These are phyloP conservation scores for Flammula alnicola DNA, from an alignment of 1,284 basidiomycete species.

Conservation along the genomic window DNA sequence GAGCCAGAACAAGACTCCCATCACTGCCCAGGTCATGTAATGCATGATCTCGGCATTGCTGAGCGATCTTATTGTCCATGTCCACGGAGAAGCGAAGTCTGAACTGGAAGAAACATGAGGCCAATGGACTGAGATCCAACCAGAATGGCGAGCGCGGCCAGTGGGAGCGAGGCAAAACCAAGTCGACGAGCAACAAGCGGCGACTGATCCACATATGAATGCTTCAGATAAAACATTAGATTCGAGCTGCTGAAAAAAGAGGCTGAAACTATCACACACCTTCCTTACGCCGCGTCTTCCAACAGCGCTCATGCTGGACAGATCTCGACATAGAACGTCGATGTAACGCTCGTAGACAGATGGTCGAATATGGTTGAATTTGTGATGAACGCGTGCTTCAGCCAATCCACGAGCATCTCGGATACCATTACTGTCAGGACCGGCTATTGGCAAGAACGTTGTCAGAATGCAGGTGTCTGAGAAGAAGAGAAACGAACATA, in stretches of 20 bases:
- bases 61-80: conserved; percentile 48
- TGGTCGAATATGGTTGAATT: conserved; percentile 95
- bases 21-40: conserved; percentile 66
- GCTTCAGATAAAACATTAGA: conserved; percentile 43
- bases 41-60: conserved; percentile 54
- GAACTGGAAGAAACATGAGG: conserved; percentile 59
- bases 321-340: conserved; percentile 94
- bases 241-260: conserved; percentile 8
- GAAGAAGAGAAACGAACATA: conserved; percentile 61
- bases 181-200: conserved; percentile 92
- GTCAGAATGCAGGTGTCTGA: neutral
- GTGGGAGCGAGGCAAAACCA: conserved; percentile 92
- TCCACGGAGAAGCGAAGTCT: conserved; percentile 41
- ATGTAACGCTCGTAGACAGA: conserved; percentile 96
- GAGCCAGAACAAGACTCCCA: conserved; percentile 77
- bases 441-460: conserved; percentile 56
- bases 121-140: conserved; percentile 84
- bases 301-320: conserved; percentile 81
- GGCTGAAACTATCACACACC: conserved; percentile 44
- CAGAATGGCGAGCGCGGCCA: conserved; percentile 90
- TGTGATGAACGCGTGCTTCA: conserved; percentile 99
- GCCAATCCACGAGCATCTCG: conserved; percentile 97
- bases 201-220: conserved; percentile 94
- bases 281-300: conserved; percentile 72
- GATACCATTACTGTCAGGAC: conserved; percentile 90